Percentiles rank a stretch among this genome's conserved stretches.
These are phyloP conservation scores for Fusarium sp. DNA, from an alignment of 2,329 filamentous ascomycete species.

Conservation along the genomic window DNA sequence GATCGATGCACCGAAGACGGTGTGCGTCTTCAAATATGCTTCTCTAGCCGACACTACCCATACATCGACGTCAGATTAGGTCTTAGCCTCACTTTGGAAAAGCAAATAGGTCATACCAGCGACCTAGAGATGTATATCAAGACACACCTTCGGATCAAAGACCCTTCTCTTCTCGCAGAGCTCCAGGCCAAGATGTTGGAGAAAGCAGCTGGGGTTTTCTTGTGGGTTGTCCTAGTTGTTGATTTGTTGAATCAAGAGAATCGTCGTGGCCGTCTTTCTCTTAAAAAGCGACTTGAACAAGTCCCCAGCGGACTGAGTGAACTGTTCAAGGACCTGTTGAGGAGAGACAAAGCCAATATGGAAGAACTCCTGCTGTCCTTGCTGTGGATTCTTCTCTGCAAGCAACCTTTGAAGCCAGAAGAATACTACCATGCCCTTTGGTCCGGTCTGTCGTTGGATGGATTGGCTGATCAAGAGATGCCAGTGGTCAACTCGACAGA, in stretches of 20 bases:
- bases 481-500: constrained; percentile 39
- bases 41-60: constrained; percentile 62
- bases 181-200: constrained; percentile 42
- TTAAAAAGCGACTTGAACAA: constrained; percentile 46
- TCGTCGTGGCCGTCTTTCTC: constrained; percentile 38
- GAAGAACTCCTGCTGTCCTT: constrained; percentile 58
- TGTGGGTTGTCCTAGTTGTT: constrained; percentile 57
- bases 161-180: background rate
- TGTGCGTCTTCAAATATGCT: constrained; percentile 50
- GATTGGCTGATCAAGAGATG: background rate
- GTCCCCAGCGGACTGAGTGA: constrained; percentile 55
- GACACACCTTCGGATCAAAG: constrained; percentile 4
- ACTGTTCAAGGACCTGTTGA: constrained; percentile 65
- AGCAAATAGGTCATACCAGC: constrained; percentile 37
- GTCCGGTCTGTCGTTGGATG: background rate
- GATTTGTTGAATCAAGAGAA: constrained; percentile 52
- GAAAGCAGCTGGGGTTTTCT: constrained; percentile 56
- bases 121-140: constrained; percentile 45
- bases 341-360: constrained; percentile 55
- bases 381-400: constrained; percentile 64
- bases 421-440: constrained; percentile 56
- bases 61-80: constrained; percentile 50
- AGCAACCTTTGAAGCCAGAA: constrained; percentile 53
- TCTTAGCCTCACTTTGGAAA: constrained; percentile 43
- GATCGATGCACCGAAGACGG: constrained; percentile 16